phyloP scores from a whole-genome alignment of 176 grass and related monocot species.

The barley (Hordeum vulgare) region MorexV3_pseudomolecules_assembly NC_058518.1:251156089-251156588 shows the following conservation, averaged over 20 bases:
- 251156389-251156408: neutral
- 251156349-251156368: neutral
- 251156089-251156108: constrained; percentile 38
- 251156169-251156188: neutral
- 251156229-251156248: neutral
- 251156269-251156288: neutral
- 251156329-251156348: neutral
- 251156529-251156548: neutral
- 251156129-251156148: constrained; percentile 48
- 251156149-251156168: neutral
- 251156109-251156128: constrained; percentile 18
- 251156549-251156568: neutral
- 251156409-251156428: neutral
- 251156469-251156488: neutral
- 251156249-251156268: neutral
- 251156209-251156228: neutral
- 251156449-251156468: neutral
- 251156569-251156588: neutral
- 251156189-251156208: neutral
- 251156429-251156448: neutral
- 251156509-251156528: neutral
- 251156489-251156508: neutral
- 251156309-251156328: neutral
- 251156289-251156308: neutral
- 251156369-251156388: neutral